These are phyloP conservation scores for Tulasnella sp. DNA, from an alignment of 768 basidiomycete genomes.

Conservation along the genomic window DNA sequence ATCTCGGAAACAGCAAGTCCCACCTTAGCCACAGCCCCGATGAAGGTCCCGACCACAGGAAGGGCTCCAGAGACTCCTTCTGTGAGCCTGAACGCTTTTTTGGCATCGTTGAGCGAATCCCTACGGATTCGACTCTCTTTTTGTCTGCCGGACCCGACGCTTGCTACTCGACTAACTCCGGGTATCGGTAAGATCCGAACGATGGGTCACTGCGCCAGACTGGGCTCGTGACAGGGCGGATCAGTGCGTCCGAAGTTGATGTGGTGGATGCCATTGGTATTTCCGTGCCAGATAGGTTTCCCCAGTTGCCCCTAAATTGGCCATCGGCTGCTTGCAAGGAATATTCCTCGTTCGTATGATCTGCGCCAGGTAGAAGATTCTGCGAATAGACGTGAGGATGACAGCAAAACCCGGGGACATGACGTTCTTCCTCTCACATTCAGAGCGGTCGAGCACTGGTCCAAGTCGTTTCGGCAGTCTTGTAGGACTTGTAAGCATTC, in stretches of 20 bases:
- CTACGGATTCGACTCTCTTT: not conserved
- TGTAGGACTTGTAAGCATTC: not conserved
- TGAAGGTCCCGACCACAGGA: not conserved
- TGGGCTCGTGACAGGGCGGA: no score
- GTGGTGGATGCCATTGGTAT: no score
- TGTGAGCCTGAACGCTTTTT: not conserved
- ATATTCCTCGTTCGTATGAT: not conserved
- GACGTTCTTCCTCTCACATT: not conserved
- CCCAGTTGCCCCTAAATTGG: no score
- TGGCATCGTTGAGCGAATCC: not conserved
- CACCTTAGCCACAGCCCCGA: not conserved
- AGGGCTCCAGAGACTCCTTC: not conserved
- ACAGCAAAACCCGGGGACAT: not conserved
- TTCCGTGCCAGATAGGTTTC: no score
- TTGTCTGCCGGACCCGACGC: not conserved
- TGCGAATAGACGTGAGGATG: not conserved
- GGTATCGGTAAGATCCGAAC: not conserved
- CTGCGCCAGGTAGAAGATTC: not conserved
- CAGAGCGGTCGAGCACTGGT: not conserved
- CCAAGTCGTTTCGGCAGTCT: not conserved
- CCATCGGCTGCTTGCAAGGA: not conserved
- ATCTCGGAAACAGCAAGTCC: not conserved
- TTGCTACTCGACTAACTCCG: not conserved
- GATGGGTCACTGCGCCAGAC: no score
- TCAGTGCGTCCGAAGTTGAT: no score